Conservation (phyloP, 345 rosid genomes). For the Heritiera fomes region DNA sequence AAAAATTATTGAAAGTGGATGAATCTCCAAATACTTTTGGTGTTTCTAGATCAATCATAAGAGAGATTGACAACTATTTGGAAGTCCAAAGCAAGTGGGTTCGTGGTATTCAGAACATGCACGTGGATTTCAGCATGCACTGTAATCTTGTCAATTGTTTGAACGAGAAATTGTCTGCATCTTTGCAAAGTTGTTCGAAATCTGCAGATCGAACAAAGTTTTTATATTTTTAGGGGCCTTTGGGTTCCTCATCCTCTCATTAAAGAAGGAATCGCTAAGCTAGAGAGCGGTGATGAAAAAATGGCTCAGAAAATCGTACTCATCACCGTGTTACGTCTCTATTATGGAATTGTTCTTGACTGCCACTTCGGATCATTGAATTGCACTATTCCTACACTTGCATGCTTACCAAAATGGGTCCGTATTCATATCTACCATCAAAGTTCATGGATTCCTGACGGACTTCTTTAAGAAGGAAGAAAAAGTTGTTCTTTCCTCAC, state of each 20-base stretch:
- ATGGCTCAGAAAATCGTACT: neutral
- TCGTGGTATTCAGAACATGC: constrained; percentile 13
- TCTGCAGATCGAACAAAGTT: neutral
- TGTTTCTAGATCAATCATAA: neutral
- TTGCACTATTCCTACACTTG: neutral
- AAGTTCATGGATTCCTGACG: neutral
- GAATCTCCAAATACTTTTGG: neutral
- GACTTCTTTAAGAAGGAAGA: neutral
- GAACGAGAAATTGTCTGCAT: too few relatives aligned
- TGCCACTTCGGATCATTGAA: neutral
- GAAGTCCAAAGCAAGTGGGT: constrained; percentile 8
- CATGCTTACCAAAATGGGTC: neutral
- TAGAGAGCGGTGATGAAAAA: neutral
- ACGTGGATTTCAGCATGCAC: constrained; percentile 16
- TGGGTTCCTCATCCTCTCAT: neutral
- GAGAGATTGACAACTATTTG: constrained; percentile 9
- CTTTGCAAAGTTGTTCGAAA: neutral
- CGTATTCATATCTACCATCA: neutral
- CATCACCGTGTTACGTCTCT: neutral
- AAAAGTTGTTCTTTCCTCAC: neutral
- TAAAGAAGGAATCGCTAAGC: neutral
- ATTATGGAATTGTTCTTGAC: neutral
- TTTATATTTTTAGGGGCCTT: neutral
- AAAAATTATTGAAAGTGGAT: neutral
- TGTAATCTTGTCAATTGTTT: neutral